phyloP scores from a whole-genome alignment of 2,329 filamentous ascomycete species.

The Spiromastix sp. region DNA sequence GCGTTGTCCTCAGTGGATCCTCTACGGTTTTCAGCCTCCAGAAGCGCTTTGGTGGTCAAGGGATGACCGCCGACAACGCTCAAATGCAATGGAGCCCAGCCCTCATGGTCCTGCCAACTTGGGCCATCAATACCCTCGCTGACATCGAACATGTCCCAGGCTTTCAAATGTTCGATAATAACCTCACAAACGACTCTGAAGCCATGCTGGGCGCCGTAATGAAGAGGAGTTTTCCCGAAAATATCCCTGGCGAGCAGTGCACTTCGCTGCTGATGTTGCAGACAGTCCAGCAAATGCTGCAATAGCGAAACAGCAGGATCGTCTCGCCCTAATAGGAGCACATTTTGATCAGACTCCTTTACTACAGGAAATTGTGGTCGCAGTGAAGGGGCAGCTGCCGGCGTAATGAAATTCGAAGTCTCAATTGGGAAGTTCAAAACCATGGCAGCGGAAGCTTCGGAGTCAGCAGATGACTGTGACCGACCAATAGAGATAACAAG shows the following conservation, averaged over 20 bases:
- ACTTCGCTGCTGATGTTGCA: constrained; percentile 56
- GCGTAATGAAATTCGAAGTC: constrained; percentile 64
- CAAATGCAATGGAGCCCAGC: constrained; percentile 81
- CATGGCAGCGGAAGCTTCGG: constrained; percentile 43
- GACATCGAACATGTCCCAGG: constrained; percentile 79
- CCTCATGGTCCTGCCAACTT: constrained; percentile 86
- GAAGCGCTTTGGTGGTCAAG: constrained; percentile 68
- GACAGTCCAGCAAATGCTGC: constrained; percentile 52
- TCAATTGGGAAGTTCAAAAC: constrained; percentile 42
- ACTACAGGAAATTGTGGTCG: constrained; percentile 52
- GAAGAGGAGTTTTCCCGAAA: constrained; percentile 13
- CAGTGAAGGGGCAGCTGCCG: constrained; percentile 58
- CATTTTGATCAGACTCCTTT: constrained; percentile 52
- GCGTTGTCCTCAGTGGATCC: constrained; percentile 52
- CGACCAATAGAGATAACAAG: constrained; percentile 87
- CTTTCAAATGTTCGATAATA: constrained; percentile 78
- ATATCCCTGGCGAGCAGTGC: constrained; percentile 42
- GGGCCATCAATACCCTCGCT: constrained; percentile 75
- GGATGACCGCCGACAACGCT: constrained; percentile 87
- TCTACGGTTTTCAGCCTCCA: constrained; percentile 71
- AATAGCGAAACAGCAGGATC: constrained; percentile 67
- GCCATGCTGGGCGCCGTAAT: constrained; percentile 68
- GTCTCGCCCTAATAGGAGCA: constrained; percentile 54
- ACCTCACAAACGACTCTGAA: constrained; percentile 84
- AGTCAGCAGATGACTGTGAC: constrained; percentile 47